phyloP scores from a whole-genome alignment of 306 rosid species.

The Acacia acuminata region DNA sequence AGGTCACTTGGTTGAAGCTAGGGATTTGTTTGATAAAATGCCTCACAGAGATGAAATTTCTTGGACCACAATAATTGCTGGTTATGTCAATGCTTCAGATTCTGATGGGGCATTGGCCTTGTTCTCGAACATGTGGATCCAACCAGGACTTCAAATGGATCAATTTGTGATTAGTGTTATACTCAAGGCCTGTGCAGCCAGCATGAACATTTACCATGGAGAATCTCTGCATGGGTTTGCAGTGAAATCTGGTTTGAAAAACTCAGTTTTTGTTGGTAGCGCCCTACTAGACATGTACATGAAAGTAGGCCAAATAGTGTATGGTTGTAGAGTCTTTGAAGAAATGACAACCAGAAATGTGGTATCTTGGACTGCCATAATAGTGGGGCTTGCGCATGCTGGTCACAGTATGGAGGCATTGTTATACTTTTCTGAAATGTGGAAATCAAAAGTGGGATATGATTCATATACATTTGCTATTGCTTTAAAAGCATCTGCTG shows the following conservation, averaged over 20 bases:
- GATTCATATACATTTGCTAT: slow-evolving; percentile 65
- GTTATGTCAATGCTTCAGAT: slow-evolving; percentile 48
- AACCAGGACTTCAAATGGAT: slow-evolving; percentile 48
- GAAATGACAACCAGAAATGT: slow-evolving; percentile 60
- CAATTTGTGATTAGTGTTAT: slow-evolving; percentile 62
- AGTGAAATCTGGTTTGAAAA: slow-evolving; percentile 57
- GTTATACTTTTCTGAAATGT: slow-evolving; percentile 69
- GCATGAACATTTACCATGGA: slow-evolving; percentile 46
- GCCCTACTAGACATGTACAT: slow-evolving; percentile 73
- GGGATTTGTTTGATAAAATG: slow-evolving; percentile 59
- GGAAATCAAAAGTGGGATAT: slow-evolving; percentile 66
- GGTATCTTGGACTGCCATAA: slow-evolving; percentile 74
- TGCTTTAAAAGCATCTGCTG: slow-evolving; percentile 75
- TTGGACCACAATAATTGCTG: slow-evolving; percentile 61
- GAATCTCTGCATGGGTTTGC: slow-evolving; percentile 63
- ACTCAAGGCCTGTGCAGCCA: slow-evolving; percentile 67
- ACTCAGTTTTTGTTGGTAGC: slow-evolving; percentile 73
- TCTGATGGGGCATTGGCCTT: slow-evolving; percentile 55
- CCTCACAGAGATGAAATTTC: slow-evolving; percentile 57
- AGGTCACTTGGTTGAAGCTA: slow-evolving; percentile 49
- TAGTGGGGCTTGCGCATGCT: slow-evolving; percentile 71
- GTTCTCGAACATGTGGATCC: slow-evolving; percentile 56
- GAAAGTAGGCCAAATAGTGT: slow-evolving; percentile 60
- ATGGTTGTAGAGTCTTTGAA: slow-evolving; percentile 58
- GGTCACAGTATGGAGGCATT: slow-evolving; percentile 57